A percentile compares a stretch with the other conserved stretches of the same genome.
phyloP scores from a whole-genome alignment of 2,329 filamentous ascomycete species.

The Hypomyces rosellus region DNA sequence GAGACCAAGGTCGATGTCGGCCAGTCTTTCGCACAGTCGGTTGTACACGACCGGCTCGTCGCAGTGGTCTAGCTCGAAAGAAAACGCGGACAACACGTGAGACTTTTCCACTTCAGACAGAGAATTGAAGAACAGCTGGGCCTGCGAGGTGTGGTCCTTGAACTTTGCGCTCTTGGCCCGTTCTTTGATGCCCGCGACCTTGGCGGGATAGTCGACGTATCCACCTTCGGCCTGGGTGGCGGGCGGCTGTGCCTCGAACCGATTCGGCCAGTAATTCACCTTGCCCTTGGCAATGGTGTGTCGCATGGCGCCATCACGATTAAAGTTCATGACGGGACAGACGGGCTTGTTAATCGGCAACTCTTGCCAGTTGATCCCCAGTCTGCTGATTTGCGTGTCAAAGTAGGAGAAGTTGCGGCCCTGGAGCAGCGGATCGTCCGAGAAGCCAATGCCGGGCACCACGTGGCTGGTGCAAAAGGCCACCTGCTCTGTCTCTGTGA shows the following conservation, averaged over 20 bases:
- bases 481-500: conserved; percentile 74
- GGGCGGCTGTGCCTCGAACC: conserved; percentile 59
- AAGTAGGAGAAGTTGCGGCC: conserved; percentile 70
- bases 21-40: conserved; percentile 59
- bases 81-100: conserved; percentile 63
- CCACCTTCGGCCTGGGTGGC: conserved; percentile 56
- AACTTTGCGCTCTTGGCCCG: conserved; percentile 68
- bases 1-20: conserved; percentile 65
- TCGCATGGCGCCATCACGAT: conserved; percentile 66
- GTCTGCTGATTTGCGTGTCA: conserved; percentile 63
- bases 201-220: conserved; percentile 59
- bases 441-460: conserved; percentile 71
- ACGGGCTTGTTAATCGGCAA: conserved; percentile 71
- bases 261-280: conserved; percentile 60
- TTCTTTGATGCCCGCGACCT: conserved; percentile 63
- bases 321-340: conserved; percentile 68
- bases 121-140: conserved; percentile 79
- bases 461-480: conserved; percentile 78
- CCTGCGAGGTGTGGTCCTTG: conserved; percentile 69
- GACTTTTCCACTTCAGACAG: conserved; percentile 62
- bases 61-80: conserved; percentile 76
- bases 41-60: conserved; percentile 73
- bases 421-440: conserved; percentile 67
- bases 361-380: conserved; percentile 71
- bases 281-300: conserved; percentile 65